Evolutionary conservation across 257 asterid genomes (phyloP), one percentile per base, ranked within the genome.

Genomic region (Gardenia jasminoides): DNA sequence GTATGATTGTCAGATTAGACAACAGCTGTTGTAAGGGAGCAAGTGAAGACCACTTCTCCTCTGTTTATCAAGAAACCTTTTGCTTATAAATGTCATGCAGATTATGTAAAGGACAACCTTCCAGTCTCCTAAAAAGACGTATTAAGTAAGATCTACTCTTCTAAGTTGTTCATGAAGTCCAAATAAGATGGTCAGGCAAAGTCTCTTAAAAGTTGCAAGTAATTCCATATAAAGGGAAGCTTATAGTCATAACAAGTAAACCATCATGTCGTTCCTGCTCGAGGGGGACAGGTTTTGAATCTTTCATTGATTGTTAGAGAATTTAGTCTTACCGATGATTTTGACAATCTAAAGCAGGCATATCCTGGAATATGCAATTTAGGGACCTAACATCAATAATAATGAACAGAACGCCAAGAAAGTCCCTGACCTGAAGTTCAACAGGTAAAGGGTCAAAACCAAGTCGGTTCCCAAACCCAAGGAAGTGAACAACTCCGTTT

Each of bases 381-480:
- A 47, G 44, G 54, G 39, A 50, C 31, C 52, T 16, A 44, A 68
- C 8, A 10, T 31, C 17, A 24, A 13, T 26, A n/a, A 15, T 22
- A 36, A 16, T 13, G 24, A 67, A 28, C 10, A 4, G 15, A 16
- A 70, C 8, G 10, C 50, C 19, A 20, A 70, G 33, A 36, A 47
- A 30, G 44, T 16, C 22, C 31, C 41, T 50, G 58, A 94, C 98
- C 97, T 95, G 98, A 78, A 95, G 87, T 76, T 92, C 87, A 79
- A 83, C 78, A 70, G 98, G 95, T 81, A 96, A 59, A 12, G 94
- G 93, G 72, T 92, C 96, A 73, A 95, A 95, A 17, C 96, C 98
- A 24, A 95, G 96, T 9, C 99, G 88, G 78, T 95, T 95, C 24
- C 97, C 99, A 85, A 88, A 95, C 84, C 99, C 99, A 39, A 95